Conservation (phyloP, 2,329 filamentous ascomycete species). For the Pyrenophora tritici-repentis region DNA sequence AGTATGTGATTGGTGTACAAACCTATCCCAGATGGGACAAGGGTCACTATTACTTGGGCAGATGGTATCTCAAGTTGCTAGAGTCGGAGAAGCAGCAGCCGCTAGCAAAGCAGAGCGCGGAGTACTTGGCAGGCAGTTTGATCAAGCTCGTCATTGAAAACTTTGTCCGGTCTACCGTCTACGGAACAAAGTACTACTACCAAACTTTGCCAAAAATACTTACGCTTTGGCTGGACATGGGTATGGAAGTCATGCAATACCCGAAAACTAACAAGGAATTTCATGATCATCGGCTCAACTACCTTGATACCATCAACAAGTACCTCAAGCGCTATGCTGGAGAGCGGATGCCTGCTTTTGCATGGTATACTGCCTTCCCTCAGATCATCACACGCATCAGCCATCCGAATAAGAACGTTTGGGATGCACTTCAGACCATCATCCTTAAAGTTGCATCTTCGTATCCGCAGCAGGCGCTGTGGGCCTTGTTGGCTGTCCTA, state of each 20-base stretch:
- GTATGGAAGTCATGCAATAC: slow-evolving; percentile 64
- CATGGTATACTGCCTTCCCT: slow-evolving; percentile 82
- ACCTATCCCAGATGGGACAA: slow-evolving; percentile 82
- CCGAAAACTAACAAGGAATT: slow-evolving; percentile 40
- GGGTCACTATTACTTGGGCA: slow-evolving; percentile 93
- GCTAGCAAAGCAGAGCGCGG: slow-evolving; percentile 67
- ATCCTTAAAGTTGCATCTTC: slow-evolving; percentile 82
- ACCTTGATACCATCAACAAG: slow-evolving; percentile 54
- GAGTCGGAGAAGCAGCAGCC: slow-evolving; percentile 84
- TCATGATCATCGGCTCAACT: slow-evolving; percentile 33
- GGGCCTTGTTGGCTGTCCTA: slow-evolving; percentile 86
- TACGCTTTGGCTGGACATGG: slow-evolving; percentile 93
- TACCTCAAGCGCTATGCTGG: slow-evolving; percentile 79
- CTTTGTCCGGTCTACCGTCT: slow-evolving; percentile 83
- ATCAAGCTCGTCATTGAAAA: slow-evolving; percentile 92
- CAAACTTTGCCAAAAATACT: slow-evolving; percentile 90
- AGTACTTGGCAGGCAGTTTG: slow-evolving; percentile 73
- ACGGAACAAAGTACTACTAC: slow-evolving; percentile 93
- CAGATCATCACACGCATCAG: slow-evolving; percentile 96
- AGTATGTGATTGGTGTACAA: slow-evolving; percentile 79
- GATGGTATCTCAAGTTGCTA: slow-evolving; percentile 94
- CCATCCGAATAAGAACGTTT: slow-evolving; percentile 79
- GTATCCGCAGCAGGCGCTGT: slow-evolving; percentile 90
- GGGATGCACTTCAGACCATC: slow-evolving; percentile 75
- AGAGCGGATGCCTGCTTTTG: slow-evolving; percentile 70